Conservation (phyloP, 768 basidiomycete species). For the Auricularia sp. region DNA sequence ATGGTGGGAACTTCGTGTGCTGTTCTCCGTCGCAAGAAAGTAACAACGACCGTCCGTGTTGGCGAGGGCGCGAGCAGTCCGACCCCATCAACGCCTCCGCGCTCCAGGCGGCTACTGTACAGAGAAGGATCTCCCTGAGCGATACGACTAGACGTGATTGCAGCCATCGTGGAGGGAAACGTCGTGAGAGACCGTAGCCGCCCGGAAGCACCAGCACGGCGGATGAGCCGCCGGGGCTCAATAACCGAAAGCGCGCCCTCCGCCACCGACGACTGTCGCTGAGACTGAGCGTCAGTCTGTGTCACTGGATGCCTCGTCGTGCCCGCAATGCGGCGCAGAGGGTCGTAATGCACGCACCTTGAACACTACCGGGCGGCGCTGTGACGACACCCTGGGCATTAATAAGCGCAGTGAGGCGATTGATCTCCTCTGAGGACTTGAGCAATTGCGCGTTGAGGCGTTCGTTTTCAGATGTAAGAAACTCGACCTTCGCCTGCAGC, state of each 20-base stretch:
- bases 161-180: background rate
- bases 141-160: background rate
- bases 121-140: no score
- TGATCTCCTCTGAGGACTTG: slow-evolving; percentile 84
- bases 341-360: background rate
- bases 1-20: background rate
- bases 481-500: slow-evolving; percentile 90
- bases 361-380: background rate
- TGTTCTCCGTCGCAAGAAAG: background rate
- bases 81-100: background rate
- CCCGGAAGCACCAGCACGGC: background rate
- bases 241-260: background rate
- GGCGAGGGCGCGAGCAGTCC: background rate
- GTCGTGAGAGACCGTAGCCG: background rate
- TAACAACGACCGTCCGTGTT: background rate
- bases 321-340: background rate
- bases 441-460: slow-evolving; percentile 80
- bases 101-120: no score
- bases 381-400: background rate
- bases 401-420: slow-evolving; percentile 65
- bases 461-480: slow-evolving; percentile 88
- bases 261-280: background rate
- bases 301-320: no score
- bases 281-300: background rate
- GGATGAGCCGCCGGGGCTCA: background rate